These are phyloP conservation scores for Lentinula detonsa DNA, from an alignment of 768 basidiomycete genomes.

Conservation along the genomic window DNA sequence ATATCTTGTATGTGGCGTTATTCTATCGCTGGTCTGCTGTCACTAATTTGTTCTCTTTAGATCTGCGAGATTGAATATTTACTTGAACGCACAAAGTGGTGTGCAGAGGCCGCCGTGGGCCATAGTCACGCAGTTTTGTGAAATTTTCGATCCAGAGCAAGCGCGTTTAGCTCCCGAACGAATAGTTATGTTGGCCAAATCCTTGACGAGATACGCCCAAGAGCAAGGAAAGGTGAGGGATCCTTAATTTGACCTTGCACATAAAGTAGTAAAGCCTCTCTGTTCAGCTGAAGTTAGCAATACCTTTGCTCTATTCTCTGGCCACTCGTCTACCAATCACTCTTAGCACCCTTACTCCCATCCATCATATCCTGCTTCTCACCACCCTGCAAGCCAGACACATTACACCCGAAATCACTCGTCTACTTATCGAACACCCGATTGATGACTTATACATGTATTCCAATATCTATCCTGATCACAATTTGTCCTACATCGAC, in stretches of 20 bases:
- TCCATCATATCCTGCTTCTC: conserved; percentile 61
- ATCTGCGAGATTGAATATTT: conserved; percentile 7
- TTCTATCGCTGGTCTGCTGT: background rate
- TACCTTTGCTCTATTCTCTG: conserved; percentile 56
- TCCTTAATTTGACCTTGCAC: background rate
- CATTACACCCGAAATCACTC: background rate
- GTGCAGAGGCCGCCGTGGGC: conserved; percentile 32
- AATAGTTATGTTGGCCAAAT: conserved; percentile 45
- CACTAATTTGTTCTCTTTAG: background rate
- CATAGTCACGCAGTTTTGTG: conserved; percentile 54
- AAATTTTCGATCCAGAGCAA: conserved; percentile 52
- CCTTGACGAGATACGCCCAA: conserved; percentile 47
- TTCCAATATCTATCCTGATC: conserved; percentile 45
- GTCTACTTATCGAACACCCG: background rate
- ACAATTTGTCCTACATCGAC: conserved; percentile 59
- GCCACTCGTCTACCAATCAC: conserved; percentile 57
- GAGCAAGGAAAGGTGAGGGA: conserved; percentile 43
- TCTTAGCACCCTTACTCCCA: conserved; percentile 53
- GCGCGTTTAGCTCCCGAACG: conserved; percentile 66
- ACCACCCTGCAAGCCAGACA: background rate
- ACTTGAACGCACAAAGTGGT: background rate
- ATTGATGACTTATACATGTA: conserved; percentile 52
- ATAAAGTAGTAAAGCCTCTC: background rate
- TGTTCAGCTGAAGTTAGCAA: conserved; percentile 31
- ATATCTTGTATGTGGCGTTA: conserved; percentile 56